A percentile compares a stretch with the other conserved stretches of the same genome.
phyloP scores from a whole-genome alignment of 192 early-diverging fungal species.

The Coemansia sp. region DNA sequence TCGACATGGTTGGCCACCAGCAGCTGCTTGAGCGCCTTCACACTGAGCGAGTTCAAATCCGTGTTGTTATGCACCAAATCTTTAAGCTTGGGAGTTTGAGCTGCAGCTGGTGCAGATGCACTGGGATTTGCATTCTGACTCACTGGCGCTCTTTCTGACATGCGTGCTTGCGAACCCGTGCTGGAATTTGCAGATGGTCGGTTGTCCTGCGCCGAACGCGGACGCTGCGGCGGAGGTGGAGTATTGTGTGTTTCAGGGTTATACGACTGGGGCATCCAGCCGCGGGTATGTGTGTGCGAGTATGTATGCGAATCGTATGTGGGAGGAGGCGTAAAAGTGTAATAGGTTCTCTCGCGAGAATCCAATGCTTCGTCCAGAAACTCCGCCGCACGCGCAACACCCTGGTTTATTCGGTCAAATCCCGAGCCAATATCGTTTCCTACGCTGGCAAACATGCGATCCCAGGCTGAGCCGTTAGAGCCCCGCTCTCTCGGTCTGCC shows the following conservation, averaged over 20 bases:
- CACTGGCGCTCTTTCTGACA: neutral
- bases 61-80: conserved; percentile 48
- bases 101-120: neutral
- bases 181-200: neutral
- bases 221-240: conserved; percentile 16
- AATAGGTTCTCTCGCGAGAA: neutral
- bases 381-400: conserved; percentile 23
- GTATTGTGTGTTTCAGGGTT: neutral
- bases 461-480: conserved; percentile 20
- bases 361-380: conserved; percentile 7
- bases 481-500: neutral
- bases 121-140: neutral
- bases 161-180: no score
- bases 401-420: conserved; percentile 29
- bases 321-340: neutral
- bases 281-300: conserved; percentile 13
- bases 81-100: conserved; percentile 17
- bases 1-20: conserved; percentile 65
- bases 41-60: conserved; percentile 57
- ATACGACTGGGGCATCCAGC: no score
- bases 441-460: conserved; percentile 43
- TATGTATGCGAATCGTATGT: conserved; percentile 21
- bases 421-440: conserved; percentile 44
- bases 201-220: conserved; percentile 18
- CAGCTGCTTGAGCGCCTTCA: conserved; percentile 67